These are phyloP conservation scores for Aspergillus sclerotiicarbonarius DNA, from an alignment of 495 filamentous ascomycete genomes.

Conservation along the genomic window DNA sequence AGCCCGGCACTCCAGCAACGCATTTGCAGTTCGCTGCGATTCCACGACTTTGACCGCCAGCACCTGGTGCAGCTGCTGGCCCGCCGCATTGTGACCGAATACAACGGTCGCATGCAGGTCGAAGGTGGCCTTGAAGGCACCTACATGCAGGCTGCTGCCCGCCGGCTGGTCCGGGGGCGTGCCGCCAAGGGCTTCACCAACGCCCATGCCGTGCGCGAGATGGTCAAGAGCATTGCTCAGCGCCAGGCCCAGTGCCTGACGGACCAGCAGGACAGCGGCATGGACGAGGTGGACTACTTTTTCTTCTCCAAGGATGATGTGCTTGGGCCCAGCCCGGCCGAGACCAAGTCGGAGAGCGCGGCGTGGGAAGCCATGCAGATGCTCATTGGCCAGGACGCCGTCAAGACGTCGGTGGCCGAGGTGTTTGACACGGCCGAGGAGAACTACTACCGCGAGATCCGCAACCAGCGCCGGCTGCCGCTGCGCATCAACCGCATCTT, in stretches of 20 bases:
- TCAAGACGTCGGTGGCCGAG: constrained; percentile 15
- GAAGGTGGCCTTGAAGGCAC: constrained; percentile 56
- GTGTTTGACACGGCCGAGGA: constrained; percentile 13
- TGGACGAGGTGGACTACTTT: constrained; percentile 20
- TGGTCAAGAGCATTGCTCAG: constrained; percentile 13
- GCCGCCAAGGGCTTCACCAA: constrained; percentile 50
- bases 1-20: constrained; percentile 65
- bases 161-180: constrained; percentile 54
- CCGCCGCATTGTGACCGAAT: constrained; percentile 25
- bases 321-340: constrained; percentile 12
- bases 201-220: constrained; percentile 31
- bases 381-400: constrained; percentile 16
- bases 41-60: constrained; percentile 57
- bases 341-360: constrained; percentile 8
- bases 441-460: constrained; percentile 21
- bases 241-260: constrained; percentile 53
- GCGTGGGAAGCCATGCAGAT: constrained; percentile 17
- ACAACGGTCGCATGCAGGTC: constrained; percentile 46
- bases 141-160: constrained; percentile 55
- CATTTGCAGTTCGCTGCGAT: constrained; percentile 55
- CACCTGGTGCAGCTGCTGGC: constrained; percentile 12
- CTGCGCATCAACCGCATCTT: constrained; percentile 19
- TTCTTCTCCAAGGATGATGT: constrained; percentile 22
- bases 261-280: constrained; percentile 29
- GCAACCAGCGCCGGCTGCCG: constrained; percentile 12